These are phyloP conservation scores for Exidia glandulosa DNA, from an alignment of 768 basidiomycete genomes.

Conservation along the genomic window DNA sequence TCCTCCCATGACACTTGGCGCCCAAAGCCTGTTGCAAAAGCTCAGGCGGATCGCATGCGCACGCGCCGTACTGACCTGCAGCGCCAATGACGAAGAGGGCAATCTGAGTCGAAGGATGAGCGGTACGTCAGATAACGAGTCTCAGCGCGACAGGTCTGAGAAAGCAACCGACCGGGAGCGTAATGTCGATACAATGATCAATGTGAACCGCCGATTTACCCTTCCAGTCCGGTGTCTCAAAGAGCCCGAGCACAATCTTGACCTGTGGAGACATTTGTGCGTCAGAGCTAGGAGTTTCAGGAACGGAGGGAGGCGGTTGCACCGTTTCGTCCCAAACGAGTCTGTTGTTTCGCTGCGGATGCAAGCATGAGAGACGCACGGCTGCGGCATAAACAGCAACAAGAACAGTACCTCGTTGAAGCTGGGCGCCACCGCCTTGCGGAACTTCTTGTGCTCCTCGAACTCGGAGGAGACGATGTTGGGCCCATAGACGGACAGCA, in stretches of 20 bases:
- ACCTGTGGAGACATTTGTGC: background rate
- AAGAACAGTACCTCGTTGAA: background rate
- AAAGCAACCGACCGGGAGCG: too few species aligned
- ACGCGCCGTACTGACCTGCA: background rate
- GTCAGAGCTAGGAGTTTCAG: background rate
- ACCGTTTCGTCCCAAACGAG: background rate
- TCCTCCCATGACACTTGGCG: background rate
- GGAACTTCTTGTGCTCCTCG: background rate
- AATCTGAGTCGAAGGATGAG: too few species aligned
- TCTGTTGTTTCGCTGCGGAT: background rate
- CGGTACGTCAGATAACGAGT: too few species aligned
- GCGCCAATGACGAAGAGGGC: background rate
- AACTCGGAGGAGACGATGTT: constrained; percentile 1
- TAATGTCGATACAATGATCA: background rate
- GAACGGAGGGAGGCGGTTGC: background rate
- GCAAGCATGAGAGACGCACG: background rate
- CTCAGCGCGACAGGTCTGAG: too few species aligned
- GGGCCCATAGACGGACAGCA: background rate
- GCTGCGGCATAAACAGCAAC: background rate
- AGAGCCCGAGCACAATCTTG: background rate
- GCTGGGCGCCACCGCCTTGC: background rate
- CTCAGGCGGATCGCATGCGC: background rate
- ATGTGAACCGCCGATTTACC: background rate
- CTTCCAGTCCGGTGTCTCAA: background rate
- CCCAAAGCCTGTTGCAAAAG: background rate